Evolutionary conservation across 768 basidiomycete genomes (phyloP).

Genomic region (Tephrocybe sp.): DNA sequence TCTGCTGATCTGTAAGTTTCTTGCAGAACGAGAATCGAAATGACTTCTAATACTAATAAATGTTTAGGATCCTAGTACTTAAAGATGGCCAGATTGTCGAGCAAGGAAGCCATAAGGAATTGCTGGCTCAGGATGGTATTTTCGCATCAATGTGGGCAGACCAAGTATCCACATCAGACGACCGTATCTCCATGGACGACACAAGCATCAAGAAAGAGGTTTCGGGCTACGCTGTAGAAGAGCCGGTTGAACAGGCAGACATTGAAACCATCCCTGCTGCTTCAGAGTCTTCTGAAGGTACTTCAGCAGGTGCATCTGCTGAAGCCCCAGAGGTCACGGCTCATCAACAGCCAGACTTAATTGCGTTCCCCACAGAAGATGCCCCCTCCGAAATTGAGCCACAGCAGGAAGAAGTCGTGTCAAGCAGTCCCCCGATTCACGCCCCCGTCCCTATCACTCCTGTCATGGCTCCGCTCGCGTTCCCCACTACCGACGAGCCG

Average conservation of each 20-base stretch:
- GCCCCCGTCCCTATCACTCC: slow-evolving; percentile 11
- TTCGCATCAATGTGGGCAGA: slow-evolving; percentile 91
- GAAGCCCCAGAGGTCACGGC: slow-evolving; percentile 9
- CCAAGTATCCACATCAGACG: slow-evolving; percentile 67
- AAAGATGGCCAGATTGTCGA: slow-evolving; percentile 89
- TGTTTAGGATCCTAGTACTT: slow-evolving; percentile 78
- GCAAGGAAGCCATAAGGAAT: slow-evolving; percentile 74
- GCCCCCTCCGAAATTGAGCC: slow-evolving; percentile 26
- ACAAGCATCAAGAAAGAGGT: slow-evolving; percentile 34
- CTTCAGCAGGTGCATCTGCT: slow-evolving; percentile 8
- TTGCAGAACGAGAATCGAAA: background rate
- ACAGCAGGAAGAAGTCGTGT: slow-evolving; percentile 15
- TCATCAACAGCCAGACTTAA: background rate
- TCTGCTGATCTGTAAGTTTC: slow-evolving; percentile 54
- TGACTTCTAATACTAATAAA: slow-evolving; percentile 5
- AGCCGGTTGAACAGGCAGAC: slow-evolving; percentile 17
- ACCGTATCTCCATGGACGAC: slow-evolving; percentile 29
- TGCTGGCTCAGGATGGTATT: slow-evolving; percentile 65
- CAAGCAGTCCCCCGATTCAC: slow-evolving; percentile 11
- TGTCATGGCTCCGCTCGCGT: slow-evolving; percentile 23
- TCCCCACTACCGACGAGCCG: slow-evolving; percentile 31
- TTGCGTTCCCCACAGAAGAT: slow-evolving; percentile 11
- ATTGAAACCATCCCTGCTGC: background rate
- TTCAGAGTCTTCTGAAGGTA: slow-evolving; percentile 6
- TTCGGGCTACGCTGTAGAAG: slow-evolving; percentile 44